A percentile compares a stretch with the other conserved stretches of the same genome.
Evolutionary conservation across 371 early-diverging fungal genomes (phyloP).

Genomic region (Mycotypha africana): DNA sequence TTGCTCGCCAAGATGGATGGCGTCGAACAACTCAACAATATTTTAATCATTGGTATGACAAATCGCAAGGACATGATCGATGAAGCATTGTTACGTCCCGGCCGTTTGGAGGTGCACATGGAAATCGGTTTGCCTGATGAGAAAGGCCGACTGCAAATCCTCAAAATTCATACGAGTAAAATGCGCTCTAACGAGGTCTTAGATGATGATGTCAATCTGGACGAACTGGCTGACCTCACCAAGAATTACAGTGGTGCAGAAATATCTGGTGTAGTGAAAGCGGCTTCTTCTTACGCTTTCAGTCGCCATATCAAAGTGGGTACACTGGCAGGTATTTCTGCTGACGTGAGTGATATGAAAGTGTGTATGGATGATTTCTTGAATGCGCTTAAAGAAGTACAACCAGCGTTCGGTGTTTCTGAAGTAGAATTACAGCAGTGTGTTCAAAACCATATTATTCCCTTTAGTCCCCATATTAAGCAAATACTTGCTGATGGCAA

Average conservation of each 20-base stretch:
- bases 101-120: constrained; percentile 96
- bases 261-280: constrained; percentile 95
- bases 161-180: constrained; percentile 90
- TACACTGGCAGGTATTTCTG: constrained; percentile 69
- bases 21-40: constrained; percentile 96
- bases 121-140: constrained; percentile 95
- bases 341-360: constrained; percentile 86
- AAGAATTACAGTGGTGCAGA: constrained; percentile 99
- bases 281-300: constrained; percentile 99
- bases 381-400: constrained; percentile 94
- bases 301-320: constrained; percentile 96
- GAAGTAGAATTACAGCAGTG: constrained; percentile 90
- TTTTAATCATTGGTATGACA: constrained; percentile 98
- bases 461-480: constrained; percentile 69
- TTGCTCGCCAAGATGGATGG: constrained; percentile 99
- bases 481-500: constrained; percentile 76
- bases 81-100: constrained; percentile 96
- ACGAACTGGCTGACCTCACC: constrained; percentile 88
- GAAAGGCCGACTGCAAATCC: constrained; percentile 85
- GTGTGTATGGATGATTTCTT: constrained; percentile 93
- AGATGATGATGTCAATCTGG: constrained; percentile 84
- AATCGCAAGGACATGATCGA: constrained; percentile 99
- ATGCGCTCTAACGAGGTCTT: constrained; percentile 88
- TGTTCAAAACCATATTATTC: constrained; percentile 82
- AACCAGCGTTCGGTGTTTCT: constrained; percentile 96